Evolutionary conservation across 2,329 filamentous ascomycete genomes (phyloP).

Genomic region (Botrytis fabae): DNA sequence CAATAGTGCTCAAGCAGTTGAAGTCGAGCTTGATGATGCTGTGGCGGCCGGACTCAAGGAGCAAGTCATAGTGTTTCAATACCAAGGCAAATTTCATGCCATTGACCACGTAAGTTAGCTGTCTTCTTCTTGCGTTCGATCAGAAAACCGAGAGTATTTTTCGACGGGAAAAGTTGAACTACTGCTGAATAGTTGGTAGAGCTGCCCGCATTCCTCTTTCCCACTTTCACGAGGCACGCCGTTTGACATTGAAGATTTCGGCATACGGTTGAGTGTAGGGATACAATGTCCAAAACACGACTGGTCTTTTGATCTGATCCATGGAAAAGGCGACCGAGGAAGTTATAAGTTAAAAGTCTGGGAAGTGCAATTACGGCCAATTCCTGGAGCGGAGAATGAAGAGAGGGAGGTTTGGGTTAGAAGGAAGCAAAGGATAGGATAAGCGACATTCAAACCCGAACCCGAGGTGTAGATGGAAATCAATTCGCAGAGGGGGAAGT

Average conservation of each 20-base stretch:
- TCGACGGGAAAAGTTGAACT: neutral
- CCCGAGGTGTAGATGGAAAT: neutral
- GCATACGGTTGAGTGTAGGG: slow-evolving; percentile 60
- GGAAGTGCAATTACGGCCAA: slow-evolving; percentile 58
- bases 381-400: slow-evolving; percentile 13
- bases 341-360: slow-evolving; percentile 62
- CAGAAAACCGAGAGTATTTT: no score
- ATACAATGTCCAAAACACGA: slow-evolving; percentile 67
- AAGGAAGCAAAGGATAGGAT: slow-evolving; percentile 33
- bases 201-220: slow-evolving; percentile 67
- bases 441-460: slow-evolving; percentile 17
- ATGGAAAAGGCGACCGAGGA: slow-evolving; percentile 61
- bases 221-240: slow-evolving; percentile 62
- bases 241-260: slow-evolving; percentile 75
- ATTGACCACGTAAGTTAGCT: slow-evolving; percentile 62
- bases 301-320: slow-evolving; percentile 70
- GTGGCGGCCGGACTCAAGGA: slow-evolving; percentile 46
- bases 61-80: slow-evolving; percentile 66
- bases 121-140: slow-evolving; percentile 11
- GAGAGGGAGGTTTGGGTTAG: slow-evolving; percentile 31
- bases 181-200: slow-evolving; percentile 43
- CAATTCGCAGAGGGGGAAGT: neutral
- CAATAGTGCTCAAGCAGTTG: slow-evolving; percentile 43
- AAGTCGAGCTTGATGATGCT: slow-evolving; percentile 41
- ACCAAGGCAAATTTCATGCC: slow-evolving; percentile 62